A percentile compares a stretch with the other conserved stretches of the same genome.
These are phyloP conservation scores for Sophora flavescens DNA, from an alignment of 306 rosid genomes.

Conservation along the genomic window DNA sequence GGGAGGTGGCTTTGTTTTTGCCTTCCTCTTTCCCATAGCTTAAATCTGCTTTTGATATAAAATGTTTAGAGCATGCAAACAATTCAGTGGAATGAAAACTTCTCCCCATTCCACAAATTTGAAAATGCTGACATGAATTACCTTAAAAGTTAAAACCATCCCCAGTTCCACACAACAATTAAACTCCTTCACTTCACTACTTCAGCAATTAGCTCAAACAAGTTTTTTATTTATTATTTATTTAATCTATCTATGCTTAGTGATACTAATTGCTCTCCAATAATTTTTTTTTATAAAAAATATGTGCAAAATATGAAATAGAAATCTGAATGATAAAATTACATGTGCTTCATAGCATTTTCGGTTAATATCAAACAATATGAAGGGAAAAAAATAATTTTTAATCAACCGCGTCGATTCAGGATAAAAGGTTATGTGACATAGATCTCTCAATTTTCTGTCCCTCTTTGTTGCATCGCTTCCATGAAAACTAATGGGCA, in stretches of 20 bases:
- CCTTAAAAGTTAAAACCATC: background rate
- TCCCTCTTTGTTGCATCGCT: background rate
- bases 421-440: background rate
- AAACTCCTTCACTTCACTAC: background rate
- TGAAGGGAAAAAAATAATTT: background rate
- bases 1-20: constrained; percentile 80
- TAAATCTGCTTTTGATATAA: constrained; percentile 33
- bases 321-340: background rate
- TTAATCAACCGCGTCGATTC: background rate
- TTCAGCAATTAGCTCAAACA: constrained; percentile 8
- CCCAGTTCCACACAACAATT: background rate
- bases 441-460: background rate
- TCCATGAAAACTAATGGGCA: background rate
- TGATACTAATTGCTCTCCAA: constrained; percentile 11
- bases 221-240: background rate
- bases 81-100: constrained; percentile 23
- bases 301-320: constrained; percentile 2
- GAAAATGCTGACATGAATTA: background rate
- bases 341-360: background rate
- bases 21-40: constrained; percentile 81
- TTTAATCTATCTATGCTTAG: background rate
- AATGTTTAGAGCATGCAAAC: background rate
- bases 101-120: background rate
- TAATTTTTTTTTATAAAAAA: background rate
- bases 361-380: background rate